Evolutionary conservation across 1,284 basidiomycete species (phyloP), one percentile per base, ranked within the genome.

Genomic region (Sanghuangporus sanghuang): DNA sequence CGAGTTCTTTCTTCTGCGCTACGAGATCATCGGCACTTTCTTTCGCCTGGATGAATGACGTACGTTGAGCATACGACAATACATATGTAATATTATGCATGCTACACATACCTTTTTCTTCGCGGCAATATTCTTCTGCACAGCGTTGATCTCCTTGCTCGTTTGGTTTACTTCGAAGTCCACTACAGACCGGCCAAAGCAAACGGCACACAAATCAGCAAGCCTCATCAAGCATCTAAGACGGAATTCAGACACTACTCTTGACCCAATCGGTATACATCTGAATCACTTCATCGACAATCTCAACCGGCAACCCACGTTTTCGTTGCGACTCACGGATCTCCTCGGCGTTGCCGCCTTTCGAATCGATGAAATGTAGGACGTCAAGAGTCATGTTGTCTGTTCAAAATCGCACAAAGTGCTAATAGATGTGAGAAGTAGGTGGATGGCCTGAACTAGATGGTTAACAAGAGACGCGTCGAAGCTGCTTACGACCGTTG

Each of bases 211-310:
- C 44, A 18, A 14, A 46, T 46, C 8, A 46, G 14, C 44, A 46
- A 6, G 18, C 14, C 5, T 6, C n/a, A 59, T 39, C 40, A 38
- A 46, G 11, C 14, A 35, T 48, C 14, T 44, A 7, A 7, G 50
- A 32, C 16, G 40, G 23, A 38, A 59, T 49, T 36, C 52, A 4
- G 12, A 38, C 16, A 27, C 44, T 73, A 96, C 95, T 86, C 75
- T 90, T 92, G 48, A 92, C 90, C 95, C 95, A 97, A 70, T 94
- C 87, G 58, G 87, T 81, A 76, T 98, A 98, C 84, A 97, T 89
- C 70, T 85, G 84, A 67, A 98, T 88, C 65, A 98, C 87, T 75
- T 98, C 92, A 76, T 98, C 95, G 12, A 98, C 95, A 68, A 98
- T 76, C 76, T 96, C 94, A 55, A 93, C 92, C 27, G 90, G 83